A percentile compares a stretch with the other conserved stretches of the same genome.
Conservation (phyloP, 768 basidiomycete species). For the Mycena polygramma region DNA sequence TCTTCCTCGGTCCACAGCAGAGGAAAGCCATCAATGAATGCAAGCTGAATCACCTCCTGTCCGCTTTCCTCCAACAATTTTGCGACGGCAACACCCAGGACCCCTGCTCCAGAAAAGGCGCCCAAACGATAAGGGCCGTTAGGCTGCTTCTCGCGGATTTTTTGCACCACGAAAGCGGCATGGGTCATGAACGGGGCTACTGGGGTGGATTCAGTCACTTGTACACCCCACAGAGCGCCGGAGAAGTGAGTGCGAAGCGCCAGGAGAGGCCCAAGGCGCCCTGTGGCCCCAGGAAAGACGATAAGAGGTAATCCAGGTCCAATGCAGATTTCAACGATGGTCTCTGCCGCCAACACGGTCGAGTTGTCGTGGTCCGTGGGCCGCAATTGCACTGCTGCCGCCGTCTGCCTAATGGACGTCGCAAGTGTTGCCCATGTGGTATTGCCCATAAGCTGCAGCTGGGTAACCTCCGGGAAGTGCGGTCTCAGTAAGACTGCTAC, state of each 20-base stretch:
- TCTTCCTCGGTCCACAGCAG: background rate
- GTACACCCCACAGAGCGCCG: conserved; percentile 11
- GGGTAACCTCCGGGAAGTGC: conserved; percentile 1
- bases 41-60: background rate
- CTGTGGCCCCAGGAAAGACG: background rate
- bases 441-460: conserved; percentile 3
- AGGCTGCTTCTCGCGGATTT: background rate
- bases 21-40: conserved; percentile 15
- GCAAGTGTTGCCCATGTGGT: background rate
- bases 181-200: background rate
- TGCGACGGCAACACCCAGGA: background rate
- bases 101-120: background rate
- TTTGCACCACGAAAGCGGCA: background rate
- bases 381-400: too few relatives aligned
- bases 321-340: conserved; percentile 5
- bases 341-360: background rate
- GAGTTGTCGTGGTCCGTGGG: too few relatives aligned
- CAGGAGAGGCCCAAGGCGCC: background rate
- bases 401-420: background rate
- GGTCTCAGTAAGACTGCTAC: conserved; percentile 5
- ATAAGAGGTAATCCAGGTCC: conserved; percentile 1
- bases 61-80: conserved; percentile 11
- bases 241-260: conserved; percentile 4
- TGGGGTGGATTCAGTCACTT: background rate
- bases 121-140: conserved; percentile 4